These are phyloP conservation scores for Monilinia fructigena DNA, from an alignment of 2,329 filamentous ascomycete species.

Conservation along the genomic window DNA sequence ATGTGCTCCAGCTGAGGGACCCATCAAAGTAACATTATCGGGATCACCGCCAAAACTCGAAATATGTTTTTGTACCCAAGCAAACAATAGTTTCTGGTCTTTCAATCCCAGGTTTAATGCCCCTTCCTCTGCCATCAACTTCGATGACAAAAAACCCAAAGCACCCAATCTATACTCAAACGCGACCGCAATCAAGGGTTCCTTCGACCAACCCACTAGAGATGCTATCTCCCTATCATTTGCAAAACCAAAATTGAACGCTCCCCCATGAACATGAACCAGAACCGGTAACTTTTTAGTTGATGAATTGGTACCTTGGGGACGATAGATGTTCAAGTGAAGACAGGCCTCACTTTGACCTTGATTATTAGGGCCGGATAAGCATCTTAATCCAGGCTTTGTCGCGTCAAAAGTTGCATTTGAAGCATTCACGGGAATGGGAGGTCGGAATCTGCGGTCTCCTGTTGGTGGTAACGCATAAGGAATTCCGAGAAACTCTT, in stretches of 20 bases:
- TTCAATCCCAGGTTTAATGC: conserved; percentile 62
- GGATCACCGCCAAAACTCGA: conserved; percentile 59
- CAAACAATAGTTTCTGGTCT: conserved; percentile 58
- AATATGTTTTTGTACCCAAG: conserved; percentile 62
- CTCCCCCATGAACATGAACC: conserved; percentile 64
- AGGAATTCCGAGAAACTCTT: conserved; percentile 50
- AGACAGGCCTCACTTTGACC: conserved; percentile 51
- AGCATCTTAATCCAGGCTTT: conserved; percentile 40
- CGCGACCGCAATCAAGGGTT: conserved; percentile 56
- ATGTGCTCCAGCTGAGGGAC: conserved; percentile 61
- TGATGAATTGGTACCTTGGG: conserved; percentile 33
- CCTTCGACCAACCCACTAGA: conserved; percentile 56
- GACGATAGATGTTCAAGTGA: conserved; percentile 50
- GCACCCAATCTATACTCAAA: conserved; percentile 64
- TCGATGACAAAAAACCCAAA: conserved; percentile 66
- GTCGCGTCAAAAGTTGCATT: conserved; percentile 41
- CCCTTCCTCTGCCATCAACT: conserved; percentile 53
- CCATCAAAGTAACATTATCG: conserved; percentile 59
- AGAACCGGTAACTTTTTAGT: conserved; percentile 47
- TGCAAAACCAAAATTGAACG: conserved; percentile 56
- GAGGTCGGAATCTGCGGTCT: conserved; percentile 47
- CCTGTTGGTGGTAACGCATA: conserved; percentile 50
- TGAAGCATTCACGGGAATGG: conserved; percentile 30
- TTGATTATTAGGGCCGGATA: conserved; percentile 27
- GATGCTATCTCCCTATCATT: conserved; percentile 47